phyloP scores from a whole-genome alignment of 352 stramenopile genomes.

The Peronospora destructor region DNA sequence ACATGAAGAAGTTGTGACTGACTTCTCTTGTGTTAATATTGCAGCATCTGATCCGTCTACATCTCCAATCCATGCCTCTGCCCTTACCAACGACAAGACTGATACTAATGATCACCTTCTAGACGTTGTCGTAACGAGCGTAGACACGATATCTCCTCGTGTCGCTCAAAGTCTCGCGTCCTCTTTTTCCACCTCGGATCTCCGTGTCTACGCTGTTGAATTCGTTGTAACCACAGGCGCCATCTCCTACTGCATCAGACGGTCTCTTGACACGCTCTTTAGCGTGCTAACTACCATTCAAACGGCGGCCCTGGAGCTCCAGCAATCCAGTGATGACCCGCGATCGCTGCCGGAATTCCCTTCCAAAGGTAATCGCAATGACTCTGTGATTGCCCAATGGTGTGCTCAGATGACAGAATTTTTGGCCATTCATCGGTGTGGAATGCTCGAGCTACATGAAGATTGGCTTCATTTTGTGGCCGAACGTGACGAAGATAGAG shows the following conservation, averaged over 20 bases:
- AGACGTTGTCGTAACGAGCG: constrained; percentile 62
- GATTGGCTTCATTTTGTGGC: constrained; percentile 57
- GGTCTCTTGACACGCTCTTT: constrained; percentile 36
- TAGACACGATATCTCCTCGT: constrained; percentile 32
- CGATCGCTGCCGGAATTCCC: constrained; percentile 41
- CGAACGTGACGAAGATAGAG: constrained; percentile 40
- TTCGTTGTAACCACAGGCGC: constrained; percentile 50
- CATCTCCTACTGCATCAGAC: constrained; percentile 49
- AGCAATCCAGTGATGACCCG: background rate
- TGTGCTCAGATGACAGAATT: constrained; percentile 57
- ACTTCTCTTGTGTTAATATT: background rate
- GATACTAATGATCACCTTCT: constrained; percentile 28
- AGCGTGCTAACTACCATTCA: constrained; percentile 31
- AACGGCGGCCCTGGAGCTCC: constrained; percentile 2
- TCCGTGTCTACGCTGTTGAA: constrained; percentile 44
- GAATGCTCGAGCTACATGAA: constrained; percentile 26
- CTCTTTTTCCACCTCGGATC: constrained; percentile 28
- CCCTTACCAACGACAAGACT: background rate
- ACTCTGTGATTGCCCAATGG: constrained; percentile 56
- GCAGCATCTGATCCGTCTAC: background rate
- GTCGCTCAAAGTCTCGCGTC: constrained; percentile 36
- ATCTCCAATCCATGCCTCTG: background rate
- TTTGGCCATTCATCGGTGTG: constrained; percentile 24
- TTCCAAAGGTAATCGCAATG: constrained; percentile 36
- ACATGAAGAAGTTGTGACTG: background rate